Evolutionary conservation across 2,329 filamentous ascomycete genomes (phyloP), one percentile per base, ranked within the genome.

Genomic region (Dactylonectria estremocensis): DNA sequence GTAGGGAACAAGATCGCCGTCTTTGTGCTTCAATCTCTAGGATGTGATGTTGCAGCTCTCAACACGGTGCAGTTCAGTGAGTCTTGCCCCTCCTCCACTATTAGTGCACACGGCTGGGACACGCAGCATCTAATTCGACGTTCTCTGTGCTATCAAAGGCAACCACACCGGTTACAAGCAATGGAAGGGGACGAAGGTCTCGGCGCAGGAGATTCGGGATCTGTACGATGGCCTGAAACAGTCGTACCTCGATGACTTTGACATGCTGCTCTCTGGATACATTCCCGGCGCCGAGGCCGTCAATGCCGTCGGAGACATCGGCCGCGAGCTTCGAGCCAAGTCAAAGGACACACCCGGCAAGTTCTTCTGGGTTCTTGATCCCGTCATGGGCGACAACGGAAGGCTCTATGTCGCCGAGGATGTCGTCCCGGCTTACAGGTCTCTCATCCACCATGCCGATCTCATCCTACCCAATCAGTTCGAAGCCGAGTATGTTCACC

Each of bases 31-130:
- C 95, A 99, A 81, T 92, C 93, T 1, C 84, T 99, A 57, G 96
- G 96, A 54, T 98, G 95, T 78, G 95, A 99, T 77, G 95, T 98
- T 7, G 93, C 95, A 9, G 94, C 95, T 2, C 88, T 99, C 76
- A 98, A 99, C 80, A 99, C 96, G 0, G 96, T 99, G 7, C 93
- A 99, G 77, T 99, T 98, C 84, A 98, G 95, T 97, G 85, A 81
- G 92, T 83, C 22, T 40, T 24, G 33, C 14, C 10, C 48, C 5
- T 28, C 35, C 14, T 9, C 33, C 20, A 31, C 33, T 10, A n/a
- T n/a, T n/a, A n/a, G 18, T 53, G 37, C 60, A 33, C 60, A 28
- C 7, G 7, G 24, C 24, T 28, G 22, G 46, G 22, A 35, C 50
- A 20, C 18, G 13, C 24, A 28, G 24, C 24, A 28, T 28, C 24